A percentile compares a stretch with the other conserved stretches of the same genome.
Evolutionary conservation across 208 protist genomes (phyloP).

Genomic region (Plasmodiophora brassicae): DNA sequence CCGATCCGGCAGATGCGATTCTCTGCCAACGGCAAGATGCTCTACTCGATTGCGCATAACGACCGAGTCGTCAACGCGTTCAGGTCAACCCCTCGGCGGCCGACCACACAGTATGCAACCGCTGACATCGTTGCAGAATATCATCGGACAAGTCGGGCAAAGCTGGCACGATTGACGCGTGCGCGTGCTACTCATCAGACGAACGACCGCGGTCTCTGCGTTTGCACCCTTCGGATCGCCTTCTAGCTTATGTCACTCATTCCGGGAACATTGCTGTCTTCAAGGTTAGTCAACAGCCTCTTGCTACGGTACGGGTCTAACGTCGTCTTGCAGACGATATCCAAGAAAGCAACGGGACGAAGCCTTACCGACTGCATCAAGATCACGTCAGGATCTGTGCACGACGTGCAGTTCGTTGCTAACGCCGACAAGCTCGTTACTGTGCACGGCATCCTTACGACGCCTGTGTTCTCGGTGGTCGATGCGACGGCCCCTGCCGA

Average conservation of each 20-base stretch:
- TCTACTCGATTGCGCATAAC: not conserved
- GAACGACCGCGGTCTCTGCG: not conserved
- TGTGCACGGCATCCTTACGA: too few relatives aligned
- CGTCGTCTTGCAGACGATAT: not conserved
- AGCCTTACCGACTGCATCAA: not conserved
- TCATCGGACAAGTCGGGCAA: not conserved
- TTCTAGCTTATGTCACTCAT: too few relatives aligned
- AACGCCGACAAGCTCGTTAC: too few relatives aligned
- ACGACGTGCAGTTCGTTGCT: not conserved
- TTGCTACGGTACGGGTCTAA: not conserved
- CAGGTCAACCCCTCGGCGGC: not conserved
- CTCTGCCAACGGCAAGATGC: not conserved
- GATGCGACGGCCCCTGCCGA: too few relatives aligned
- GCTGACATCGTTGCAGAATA: not conserved
- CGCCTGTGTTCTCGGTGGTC: too few relatives aligned
- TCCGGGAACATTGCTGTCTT: slow-evolving; percentile 1
- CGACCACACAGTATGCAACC: not conserved
- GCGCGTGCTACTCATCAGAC: not conserved
- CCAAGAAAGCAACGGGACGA: not conserved
- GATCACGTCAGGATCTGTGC: not conserved
- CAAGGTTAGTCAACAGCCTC: not conserved
- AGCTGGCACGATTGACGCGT: not conserved
- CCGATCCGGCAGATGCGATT: not conserved
- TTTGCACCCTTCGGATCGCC: not conserved
- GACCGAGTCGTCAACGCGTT: not conserved